These are phyloP conservation scores for Auricularia sp. DNA, from an alignment of 768 basidiomycete species.

Conservation along the genomic window DNA sequence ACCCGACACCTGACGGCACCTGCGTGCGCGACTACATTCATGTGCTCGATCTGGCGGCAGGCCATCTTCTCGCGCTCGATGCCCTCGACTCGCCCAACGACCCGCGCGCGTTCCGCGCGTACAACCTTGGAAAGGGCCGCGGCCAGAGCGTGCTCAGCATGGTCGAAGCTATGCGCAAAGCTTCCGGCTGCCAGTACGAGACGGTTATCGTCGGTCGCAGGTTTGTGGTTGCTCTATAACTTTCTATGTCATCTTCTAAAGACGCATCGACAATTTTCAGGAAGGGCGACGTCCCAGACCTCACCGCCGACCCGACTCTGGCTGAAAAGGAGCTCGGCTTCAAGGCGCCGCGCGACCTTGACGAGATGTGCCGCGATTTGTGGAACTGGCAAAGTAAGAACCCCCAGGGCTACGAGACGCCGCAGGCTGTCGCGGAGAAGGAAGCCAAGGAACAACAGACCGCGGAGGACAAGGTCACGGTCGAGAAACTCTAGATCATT, in stretches of 20 bases:
- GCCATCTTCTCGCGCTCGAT: slow-evolving; percentile 85
- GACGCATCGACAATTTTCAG: too few relatives aligned
- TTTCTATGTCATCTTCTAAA: too few relatives aligned
- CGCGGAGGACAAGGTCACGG: background rate
- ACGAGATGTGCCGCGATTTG: slow-evolving; percentile 90
- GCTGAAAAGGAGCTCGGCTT: slow-evolving; percentile 93
- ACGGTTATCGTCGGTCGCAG: slow-evolving; percentile 84
- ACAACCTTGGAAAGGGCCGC: slow-evolving; percentile 90
- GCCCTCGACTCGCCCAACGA: slow-evolving; percentile 50
- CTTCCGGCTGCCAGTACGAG: slow-evolving; percentile 79
- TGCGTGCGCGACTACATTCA: slow-evolving; percentile 96
- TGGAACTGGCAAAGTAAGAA: slow-evolving; percentile 99
- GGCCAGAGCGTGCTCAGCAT: slow-evolving; percentile 93
- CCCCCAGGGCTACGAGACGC: slow-evolving; percentile 49
- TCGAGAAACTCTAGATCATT: background rate
- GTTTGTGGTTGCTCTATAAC: slow-evolving; percentile 33
- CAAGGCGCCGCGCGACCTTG: slow-evolving; percentile 66
- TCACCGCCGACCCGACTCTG: slow-evolving; percentile 86
- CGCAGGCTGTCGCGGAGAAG: background rate
- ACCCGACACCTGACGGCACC: slow-evolving; percentile 91
- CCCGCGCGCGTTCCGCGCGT: slow-evolving; percentile 71
- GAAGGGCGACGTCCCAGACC: slow-evolving; percentile 84
- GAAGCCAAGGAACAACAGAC: background rate
- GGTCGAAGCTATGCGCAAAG: slow-evolving; percentile 86
- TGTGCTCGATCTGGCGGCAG: slow-evolving; percentile 88